Percentiles rank a stretch among this genome's conserved stretches.
Evolutionary conservation across 768 basidiomycete species (phyloP).

Genomic region (Nidula microcarpa): DNA sequence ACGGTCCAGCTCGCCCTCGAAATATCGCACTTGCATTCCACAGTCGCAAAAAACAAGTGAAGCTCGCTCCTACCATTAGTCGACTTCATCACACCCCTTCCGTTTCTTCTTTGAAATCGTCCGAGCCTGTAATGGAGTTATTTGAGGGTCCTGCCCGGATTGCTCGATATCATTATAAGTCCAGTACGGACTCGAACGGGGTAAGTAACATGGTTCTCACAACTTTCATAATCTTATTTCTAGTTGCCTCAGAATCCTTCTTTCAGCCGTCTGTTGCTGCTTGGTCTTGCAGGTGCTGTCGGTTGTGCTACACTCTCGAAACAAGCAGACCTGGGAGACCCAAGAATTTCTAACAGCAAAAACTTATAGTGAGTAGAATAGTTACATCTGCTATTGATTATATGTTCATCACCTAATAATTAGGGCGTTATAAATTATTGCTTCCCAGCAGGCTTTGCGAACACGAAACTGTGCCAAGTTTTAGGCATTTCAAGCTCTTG

Average conservation of each 20-base stretch:
- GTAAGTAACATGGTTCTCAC: constrained; percentile 8
- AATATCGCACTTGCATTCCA: constrained; percentile 17
- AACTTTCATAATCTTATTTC: background rate
- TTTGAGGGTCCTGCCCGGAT: constrained; percentile 47
- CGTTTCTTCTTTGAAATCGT: constrained; percentile 13
- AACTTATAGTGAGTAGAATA: background rate
- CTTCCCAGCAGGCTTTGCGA: no score
- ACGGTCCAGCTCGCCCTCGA: constrained; percentile 42
- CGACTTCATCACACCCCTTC: constrained; percentile 13
- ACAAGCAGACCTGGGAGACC: background rate
- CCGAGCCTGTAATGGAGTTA: constrained; percentile 28
- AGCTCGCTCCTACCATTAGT: constrained; percentile 15
- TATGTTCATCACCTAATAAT: no score
- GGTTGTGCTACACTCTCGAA: constrained; percentile 14
- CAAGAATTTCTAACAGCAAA: constrained; percentile 3
- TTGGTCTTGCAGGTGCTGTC: constrained; percentile 4
- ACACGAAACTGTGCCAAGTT: no score
- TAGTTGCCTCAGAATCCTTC: constrained; percentile 1
- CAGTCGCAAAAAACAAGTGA: constrained; percentile 12
- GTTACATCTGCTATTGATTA: no score
- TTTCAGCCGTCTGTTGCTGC: background rate
- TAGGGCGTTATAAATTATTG: no score
- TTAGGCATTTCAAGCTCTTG: no score
- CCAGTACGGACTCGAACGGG: constrained; percentile 10
- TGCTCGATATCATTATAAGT: constrained; percentile 20